Evolutionary conservation across 164 flowering plant species (phyloP), one percentile per base, ranked within the genome.

Genomic region (Vitis cinerea): DNA sequence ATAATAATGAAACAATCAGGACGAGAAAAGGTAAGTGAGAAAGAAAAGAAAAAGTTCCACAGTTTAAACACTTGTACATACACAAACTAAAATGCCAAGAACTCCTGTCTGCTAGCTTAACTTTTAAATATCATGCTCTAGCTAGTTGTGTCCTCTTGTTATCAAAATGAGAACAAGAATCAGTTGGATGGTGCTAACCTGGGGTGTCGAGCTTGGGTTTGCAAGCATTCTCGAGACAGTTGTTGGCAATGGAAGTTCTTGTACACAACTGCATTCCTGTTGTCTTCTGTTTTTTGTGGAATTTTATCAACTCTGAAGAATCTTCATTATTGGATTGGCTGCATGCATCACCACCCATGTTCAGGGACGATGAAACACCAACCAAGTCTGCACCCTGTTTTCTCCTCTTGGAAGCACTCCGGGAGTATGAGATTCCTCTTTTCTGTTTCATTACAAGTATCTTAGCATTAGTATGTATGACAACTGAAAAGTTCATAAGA

Each of bases 391-490:
- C 6, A 48, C 57, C 77, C 59, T 49, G 67, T 14, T 79, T 80
- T 62, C 67, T 78, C 72, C 74, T 71, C 78, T 81, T 85, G 66
- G 81, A 71, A 54, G 59, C 69, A 68, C 31, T 59, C 13, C 72
- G 64, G 44, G 81, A 63, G 70, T 82, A 79, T 53, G 77, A 73
- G 66, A 87, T 80, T 66, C 88, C 87, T 80, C 84, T 84, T 16
- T 59, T 74, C 97, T 91, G 90, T 66, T 31, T 61, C 58, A 70
- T 30, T 19, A 65, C 66, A 73, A 67, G 54, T 64, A 31, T 17
- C 29, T 23, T 8, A 37, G 29, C 59, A 54, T 50, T 48, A 72
- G 69, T 50, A 6, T 23, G 27, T 23, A 23, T 23, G 27, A 23
- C 27, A 23, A 23, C 27, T 23, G 27, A 23, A 23, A 23, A 23